These are phyloP conservation scores for Taphrina betulina DNA, from an alignment of 1,139 yeast species.

Conservation along the genomic window DNA sequence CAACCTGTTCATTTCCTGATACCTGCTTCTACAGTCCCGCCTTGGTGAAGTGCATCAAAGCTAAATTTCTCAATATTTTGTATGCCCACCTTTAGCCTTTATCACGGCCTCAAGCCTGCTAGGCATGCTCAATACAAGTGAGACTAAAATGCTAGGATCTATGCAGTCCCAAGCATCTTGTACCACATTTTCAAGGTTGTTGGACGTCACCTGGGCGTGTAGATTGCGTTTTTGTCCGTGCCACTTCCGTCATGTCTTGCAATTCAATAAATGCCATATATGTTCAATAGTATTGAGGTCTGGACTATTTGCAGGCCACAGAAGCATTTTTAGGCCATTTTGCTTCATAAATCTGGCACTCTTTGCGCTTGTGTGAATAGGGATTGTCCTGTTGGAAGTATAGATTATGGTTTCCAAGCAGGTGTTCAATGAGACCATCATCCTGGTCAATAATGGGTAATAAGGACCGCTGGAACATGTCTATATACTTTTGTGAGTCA, in stretches of 20 bases:
- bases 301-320: conserved; percentile 7
- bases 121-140: no score
- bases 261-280: background rate
- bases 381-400: conserved; percentile 3
- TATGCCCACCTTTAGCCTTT: conserved; percentile 11
- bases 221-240: no score
- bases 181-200: no score
- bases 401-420: background rate
- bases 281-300: conserved; percentile 2
- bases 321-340: background rate
- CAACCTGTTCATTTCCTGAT: no score
- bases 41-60: no score
- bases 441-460: background rate
- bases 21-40: no score
- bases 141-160: no score
- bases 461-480: background rate
- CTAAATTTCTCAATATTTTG: conserved; percentile 1
- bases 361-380: conserved; percentile 5
- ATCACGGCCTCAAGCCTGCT: no score
- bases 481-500: background rate
- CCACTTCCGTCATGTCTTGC: background rate
- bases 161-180: no score
- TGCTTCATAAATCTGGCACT: background rate
- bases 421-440: conserved; percentile 1
- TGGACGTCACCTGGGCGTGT: no score